These are phyloP conservation scores for Populus hybrid DNA, from an alignment of 441 rosid genomes.

Conservation along the genomic window DNA sequence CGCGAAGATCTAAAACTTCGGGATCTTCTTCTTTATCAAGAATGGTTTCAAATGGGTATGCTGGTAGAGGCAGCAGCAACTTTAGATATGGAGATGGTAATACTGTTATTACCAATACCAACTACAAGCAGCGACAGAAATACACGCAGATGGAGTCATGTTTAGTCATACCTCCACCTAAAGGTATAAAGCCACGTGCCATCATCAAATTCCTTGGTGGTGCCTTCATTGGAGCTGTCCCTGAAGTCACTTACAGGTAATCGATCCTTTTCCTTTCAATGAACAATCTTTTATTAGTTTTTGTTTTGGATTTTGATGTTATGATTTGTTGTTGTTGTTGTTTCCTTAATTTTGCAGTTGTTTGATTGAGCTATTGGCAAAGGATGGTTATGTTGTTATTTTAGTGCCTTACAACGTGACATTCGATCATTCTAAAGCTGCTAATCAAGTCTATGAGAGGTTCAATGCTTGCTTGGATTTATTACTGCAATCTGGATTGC, in stretches of 20 bases:
- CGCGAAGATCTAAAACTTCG: background rate
- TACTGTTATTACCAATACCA: constrained; percentile 3
- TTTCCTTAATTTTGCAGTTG: constrained; percentile 37
- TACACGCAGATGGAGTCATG: constrained; percentile 54
- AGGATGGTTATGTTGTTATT: constrained; percentile 73
- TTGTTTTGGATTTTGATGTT: background rate
- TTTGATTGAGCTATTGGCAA: constrained; percentile 76
- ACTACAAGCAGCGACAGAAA: constrained; percentile 16
- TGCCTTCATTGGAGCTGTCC: constrained; percentile 88
- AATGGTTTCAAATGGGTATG: constrained; percentile 37
- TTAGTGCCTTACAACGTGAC: constrained; percentile 89
- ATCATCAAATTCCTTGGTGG: constrained; percentile 86
- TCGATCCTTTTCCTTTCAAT: background rate
- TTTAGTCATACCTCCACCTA: constrained; percentile 55
- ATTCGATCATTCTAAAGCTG: constrained; percentile 81
- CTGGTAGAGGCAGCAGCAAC: constrained; percentile 26
- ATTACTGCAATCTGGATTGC: constrained; percentile 55
- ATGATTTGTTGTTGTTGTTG: background rate
- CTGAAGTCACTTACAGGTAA: constrained; percentile 87
- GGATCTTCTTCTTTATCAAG: background rate
- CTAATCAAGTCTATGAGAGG: constrained; percentile 65
- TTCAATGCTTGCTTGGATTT: constrained; percentile 66
- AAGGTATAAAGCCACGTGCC: constrained; percentile 55
- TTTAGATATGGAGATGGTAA: background rate
- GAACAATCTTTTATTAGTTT: background rate